Conservation (phyloP, 1,284 basidiomycete species). For the Chondrostereum purpureum region DNA sequence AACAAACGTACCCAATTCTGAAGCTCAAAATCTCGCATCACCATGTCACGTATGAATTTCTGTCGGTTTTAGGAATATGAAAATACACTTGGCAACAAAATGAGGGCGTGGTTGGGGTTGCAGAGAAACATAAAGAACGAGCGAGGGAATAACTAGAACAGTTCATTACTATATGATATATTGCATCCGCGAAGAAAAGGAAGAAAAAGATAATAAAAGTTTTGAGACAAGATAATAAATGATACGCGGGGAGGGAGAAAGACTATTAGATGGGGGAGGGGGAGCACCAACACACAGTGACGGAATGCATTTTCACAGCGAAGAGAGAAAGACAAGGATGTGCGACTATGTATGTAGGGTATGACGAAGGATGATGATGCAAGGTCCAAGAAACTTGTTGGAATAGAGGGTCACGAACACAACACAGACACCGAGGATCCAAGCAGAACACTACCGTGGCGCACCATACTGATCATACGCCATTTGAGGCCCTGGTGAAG, state of each 20-base stretch:
- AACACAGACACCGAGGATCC: background rate
- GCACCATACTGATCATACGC: conserved; percentile 27
- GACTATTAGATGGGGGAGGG: background rate
- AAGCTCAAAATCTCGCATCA: too few species aligned
- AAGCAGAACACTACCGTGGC: background rate
- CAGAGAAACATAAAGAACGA: background rate
- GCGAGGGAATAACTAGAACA: background rate
- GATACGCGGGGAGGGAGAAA: background rate
- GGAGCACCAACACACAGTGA: background rate
- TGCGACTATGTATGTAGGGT: background rate
- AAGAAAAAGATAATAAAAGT: background rate
- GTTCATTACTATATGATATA: background rate
- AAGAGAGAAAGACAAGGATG: background rate
- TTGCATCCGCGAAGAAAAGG: background rate
- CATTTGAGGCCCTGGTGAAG: conserved; percentile 42
- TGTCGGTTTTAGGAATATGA: too few species aligned
- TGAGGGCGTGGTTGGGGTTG: background rate
- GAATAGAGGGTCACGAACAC: too few species aligned
- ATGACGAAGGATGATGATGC: background rate
- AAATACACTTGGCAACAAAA: background rate
- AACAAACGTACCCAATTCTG: too few species aligned
- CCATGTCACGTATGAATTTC: too few species aligned
- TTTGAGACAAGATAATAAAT: background rate
- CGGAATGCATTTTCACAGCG: background rate
- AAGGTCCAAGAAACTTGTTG: background rate